Conservation (phyloP, 495 filamentous ascomycete genomes). For the Aspergillus coremiiformis region DNA sequence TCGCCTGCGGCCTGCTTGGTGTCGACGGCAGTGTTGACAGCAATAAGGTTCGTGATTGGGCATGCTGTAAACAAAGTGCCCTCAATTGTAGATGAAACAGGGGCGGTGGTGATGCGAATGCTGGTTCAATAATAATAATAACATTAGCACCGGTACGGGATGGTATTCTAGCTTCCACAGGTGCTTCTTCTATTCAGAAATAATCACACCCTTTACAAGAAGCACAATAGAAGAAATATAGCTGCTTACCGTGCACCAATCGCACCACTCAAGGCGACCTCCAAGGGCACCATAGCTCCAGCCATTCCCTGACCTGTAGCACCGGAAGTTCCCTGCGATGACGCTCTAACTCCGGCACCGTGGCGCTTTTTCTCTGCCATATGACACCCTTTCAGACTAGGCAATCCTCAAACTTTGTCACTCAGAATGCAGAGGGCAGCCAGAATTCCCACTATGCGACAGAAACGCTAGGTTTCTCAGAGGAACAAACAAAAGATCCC, state of each 20-base stretch:
- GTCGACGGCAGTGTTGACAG: conserved; percentile 46
- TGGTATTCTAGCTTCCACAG: background rate
- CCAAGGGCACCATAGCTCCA: conserved; percentile 37
- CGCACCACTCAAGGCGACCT: conserved; percentile 42
- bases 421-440: background rate
- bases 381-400: conserved; percentile 6
- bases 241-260: conserved; percentile 45
- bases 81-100: conserved; percentile 47
- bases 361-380: conserved; percentile 46
- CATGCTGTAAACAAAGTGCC: conserved; percentile 62
- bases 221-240: background rate
- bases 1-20: conserved; percentile 42
- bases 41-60: conserved; percentile 57
- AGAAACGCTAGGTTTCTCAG: background rate
- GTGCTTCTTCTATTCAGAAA: background rate
- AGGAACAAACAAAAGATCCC: background rate
- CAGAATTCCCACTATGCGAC: background rate
- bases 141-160: background rate
- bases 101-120: conserved; percentile 53
- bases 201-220: background rate
- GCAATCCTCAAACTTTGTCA: background rate
- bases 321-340: conserved; percentile 22
- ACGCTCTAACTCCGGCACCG: conserved; percentile 33
- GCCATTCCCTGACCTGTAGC: conserved; percentile 30
- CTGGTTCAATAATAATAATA: conserved; percentile 29